Evolutionary conservation across 2,329 filamentous ascomycete genomes (phyloP), one percentile per base, ranked within the genome.

Genomic region (Macroventuria anomochaeta): DNA sequence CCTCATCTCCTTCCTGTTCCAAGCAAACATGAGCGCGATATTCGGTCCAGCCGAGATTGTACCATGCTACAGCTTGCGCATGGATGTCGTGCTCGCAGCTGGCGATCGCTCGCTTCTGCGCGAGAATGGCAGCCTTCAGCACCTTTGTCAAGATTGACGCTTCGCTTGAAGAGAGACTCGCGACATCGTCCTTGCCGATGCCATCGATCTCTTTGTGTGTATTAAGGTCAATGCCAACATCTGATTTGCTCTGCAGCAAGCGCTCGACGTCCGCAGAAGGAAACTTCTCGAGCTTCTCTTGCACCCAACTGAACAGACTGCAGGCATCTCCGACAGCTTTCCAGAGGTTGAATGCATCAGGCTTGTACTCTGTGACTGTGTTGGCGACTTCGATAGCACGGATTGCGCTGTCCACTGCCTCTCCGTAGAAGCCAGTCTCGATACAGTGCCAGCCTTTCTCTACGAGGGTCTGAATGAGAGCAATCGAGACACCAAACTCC

Each of bases 21-120:
- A 91, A 79, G 67, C 86, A 90, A 10, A 81, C 78, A 68, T 96
- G 90, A 0, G 92, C 90, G 37, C 88, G 85, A 70, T 95, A 86
- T 72, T 99, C 95, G 1, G 91, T 90, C 90, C 93, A 97, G 34
- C 95, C 95, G 15, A 99, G 80, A 67, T 99, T 99, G 76, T 96
- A 99, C 83, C 93, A 95, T 0, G 93, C 91, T n/a, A 97, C 90
- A 1, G 95, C 91, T 75, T 96, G 93, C 3, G 93, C 93, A 71
- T 97, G 90, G 7, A 85, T 72, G 68, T 99, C 93, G 53, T 87
- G 80, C 0, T 86, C 79, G 13, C 88, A 88, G 32, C 87, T 83
- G 62, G 89, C 79, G 12, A 97, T 87, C 7, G 92, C 92, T 59
- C 90, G 85, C 73, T 97, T 99, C 73, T 96, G 90, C 5, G 91